Conservation (phyloP, 805 yeast species). For the Ogataea polymorpha region DNA sequence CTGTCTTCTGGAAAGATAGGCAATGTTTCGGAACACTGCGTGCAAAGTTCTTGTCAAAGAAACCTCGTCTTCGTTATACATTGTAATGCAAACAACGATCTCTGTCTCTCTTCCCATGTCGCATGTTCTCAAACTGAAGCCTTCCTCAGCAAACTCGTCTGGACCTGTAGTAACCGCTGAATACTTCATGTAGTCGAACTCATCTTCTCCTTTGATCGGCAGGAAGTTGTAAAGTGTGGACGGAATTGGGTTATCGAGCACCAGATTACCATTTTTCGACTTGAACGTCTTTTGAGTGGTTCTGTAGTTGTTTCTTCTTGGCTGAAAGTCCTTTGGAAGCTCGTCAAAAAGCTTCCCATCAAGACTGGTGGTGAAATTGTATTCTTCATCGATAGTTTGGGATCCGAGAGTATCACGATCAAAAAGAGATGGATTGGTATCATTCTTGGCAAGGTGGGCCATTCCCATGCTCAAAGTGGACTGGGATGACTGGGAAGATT, state of each 20-base stretch:
- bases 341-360: constrained; percentile 33
- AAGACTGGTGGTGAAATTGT: constrained; percentile 24
- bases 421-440: constrained; percentile 16
- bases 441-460: constrained; percentile 11
- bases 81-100: constrained; percentile 86
- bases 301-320: constrained; percentile 35
- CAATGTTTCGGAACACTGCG: constrained; percentile 88
- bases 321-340: constrained; percentile 33
- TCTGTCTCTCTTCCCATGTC: constrained; percentile 90
- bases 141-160: constrained; percentile 72
- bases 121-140: constrained; percentile 83
- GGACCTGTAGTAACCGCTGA: constrained; percentile 96
- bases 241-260: constrained; percentile 92
- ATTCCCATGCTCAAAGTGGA: constrained; percentile 14
- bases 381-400: constrained; percentile 16
- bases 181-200: constrained; percentile 93
- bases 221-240: constrained; percentile 79
- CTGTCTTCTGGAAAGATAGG: constrained; percentile 77
- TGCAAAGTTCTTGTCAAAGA: constrained; percentile 92
- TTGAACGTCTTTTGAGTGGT: constrained; percentile 59
- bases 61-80: constrained; percentile 94
- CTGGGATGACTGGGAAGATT: constrained; percentile 22
- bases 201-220: constrained; percentile 86
- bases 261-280: constrained; percentile 77
- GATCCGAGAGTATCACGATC: constrained; percentile 21